Evolutionary conservation across 2,329 filamentous ascomycete species (phyloP).

Genomic region (Hypoxylon sp.): DNA sequence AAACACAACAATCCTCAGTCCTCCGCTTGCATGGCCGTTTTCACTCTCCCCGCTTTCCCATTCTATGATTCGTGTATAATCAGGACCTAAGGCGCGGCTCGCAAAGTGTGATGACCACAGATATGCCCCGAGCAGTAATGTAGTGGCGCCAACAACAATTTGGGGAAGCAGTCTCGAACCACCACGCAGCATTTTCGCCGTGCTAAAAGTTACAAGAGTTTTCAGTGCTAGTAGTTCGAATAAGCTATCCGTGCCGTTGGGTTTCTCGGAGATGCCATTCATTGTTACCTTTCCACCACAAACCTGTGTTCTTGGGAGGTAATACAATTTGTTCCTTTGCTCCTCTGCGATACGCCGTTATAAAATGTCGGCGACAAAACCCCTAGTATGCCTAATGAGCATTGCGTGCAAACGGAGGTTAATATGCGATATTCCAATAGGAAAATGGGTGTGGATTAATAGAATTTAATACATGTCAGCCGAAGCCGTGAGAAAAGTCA

Average conservation of each 20-base stretch:
- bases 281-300: neutral
- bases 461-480: neutral
- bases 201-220: slow-evolving; percentile 35
- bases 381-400: neutral
- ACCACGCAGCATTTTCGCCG: slow-evolving; percentile 40
- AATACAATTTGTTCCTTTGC: neutral
- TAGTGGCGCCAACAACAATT: slow-evolving; percentile 37
- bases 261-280: slow-evolving; percentile 17
- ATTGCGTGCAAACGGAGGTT: neutral
- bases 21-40: slow-evolving; percentile 44
- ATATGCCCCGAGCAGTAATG: slow-evolving; percentile 43
- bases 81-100: slow-evolving; percentile 18
- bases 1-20: slow-evolving; percentile 67
- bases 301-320: neutral
- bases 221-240: slow-evolving; percentile 35
- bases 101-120: slow-evolving; percentile 34
- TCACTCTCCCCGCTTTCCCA: slow-evolving; percentile 26
- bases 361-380: neutral
- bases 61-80: slow-evolving; percentile 29
- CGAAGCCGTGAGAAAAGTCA: neutral
- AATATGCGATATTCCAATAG: neutral
- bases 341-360: neutral
- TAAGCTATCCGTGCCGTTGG: slow-evolving; percentile 13
- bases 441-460: neutral
- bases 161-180: slow-evolving; percentile 44